phyloP scores from a whole-genome alignment of 306 rosid species.

The Comarum palustre region DNA sequence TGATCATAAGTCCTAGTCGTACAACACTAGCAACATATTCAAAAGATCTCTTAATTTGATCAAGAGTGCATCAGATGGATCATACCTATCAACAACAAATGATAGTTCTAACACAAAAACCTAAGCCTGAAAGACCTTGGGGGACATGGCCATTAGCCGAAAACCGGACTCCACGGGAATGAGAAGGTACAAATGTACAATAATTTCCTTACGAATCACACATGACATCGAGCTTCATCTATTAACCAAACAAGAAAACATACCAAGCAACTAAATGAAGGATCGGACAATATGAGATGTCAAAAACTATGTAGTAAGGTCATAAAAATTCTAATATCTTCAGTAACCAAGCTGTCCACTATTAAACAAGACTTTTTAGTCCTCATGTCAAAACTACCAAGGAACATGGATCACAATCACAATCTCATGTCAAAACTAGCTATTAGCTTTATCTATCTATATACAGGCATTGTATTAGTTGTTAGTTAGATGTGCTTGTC shows the following conservation, averaged over 20 bases:
- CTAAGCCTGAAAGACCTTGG: neutral
- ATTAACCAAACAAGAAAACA: neutral
- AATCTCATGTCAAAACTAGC: neutral
- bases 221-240: neutral
- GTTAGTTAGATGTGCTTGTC: too few species aligned
- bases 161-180: neutral
- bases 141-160: neutral
- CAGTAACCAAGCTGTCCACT: neutral
- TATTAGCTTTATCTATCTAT: neutral
- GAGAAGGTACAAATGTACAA: neutral
- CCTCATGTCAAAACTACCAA: neutral
- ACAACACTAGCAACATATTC: neutral
- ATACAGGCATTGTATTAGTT: too few species aligned
- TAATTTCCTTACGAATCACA: neutral
- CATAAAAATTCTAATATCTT: too few species aligned
- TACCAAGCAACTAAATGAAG: neutral
- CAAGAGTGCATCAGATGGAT: too few species aligned
- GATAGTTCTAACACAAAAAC: neutral
- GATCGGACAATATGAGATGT: neutral
- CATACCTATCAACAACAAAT: neutral
- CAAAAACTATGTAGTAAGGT: neutral
- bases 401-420: neutral
- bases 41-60: too few species aligned
- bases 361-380: neutral
- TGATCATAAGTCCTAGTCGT: neutral